Percentiles rank a stretch among this genome's conserved stretches.
Conservation (phyloP, 371 early-diverging fungal species). For the Aphelidium insulamus region DNA sequence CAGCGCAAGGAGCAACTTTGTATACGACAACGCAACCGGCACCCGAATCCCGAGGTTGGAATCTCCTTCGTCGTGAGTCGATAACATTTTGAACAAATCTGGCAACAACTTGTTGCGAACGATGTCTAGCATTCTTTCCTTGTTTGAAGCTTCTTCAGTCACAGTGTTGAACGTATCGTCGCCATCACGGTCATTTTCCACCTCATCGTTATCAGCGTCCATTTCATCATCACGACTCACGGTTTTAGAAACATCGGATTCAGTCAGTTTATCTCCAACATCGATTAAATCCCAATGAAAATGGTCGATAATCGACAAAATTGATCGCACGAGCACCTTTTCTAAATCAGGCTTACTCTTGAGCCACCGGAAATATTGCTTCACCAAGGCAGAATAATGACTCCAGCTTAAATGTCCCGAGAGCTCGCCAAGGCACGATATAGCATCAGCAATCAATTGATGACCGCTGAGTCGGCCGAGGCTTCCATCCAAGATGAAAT, state of each 20-base stretch:
- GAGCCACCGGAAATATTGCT: conserved; percentile 38
- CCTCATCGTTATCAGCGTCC: conserved; percentile 13
- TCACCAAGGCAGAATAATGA: conserved; percentile 49
- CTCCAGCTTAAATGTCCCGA: conserved; percentile 50
- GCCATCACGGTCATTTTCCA: conserved; percentile 7
- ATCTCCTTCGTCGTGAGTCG: conserved; percentile 40
- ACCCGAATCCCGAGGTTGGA: conserved; percentile 51
- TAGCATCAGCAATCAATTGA: conserved; percentile 52
- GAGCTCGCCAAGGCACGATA: conserved; percentile 42
- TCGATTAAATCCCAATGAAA: conserved; percentile 68
- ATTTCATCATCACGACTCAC: conserved; percentile 9
- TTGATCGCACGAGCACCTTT: conserved; percentile 46
- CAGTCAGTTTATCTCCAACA: conserved; percentile 15
- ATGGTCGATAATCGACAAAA: conserved; percentile 56
- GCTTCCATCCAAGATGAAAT: conserved; percentile 60
- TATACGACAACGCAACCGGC: conserved; percentile 66
- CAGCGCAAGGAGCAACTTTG: conserved; percentile 48
- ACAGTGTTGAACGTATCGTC: conserved; percentile 9
- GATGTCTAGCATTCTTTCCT: conserved; percentile 28
- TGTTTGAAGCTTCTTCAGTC: conserved; percentile 3
- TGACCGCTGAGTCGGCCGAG: conserved; percentile 22
- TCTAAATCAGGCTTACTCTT: conserved; percentile 40
- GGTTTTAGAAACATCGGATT: conserved; percentile 7
- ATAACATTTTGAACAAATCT: conserved; percentile 36
- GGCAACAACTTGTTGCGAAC: conserved; percentile 52